Conservation (phyloP, 2,329 filamentous ascomycete genomes). For the Amauroascus verrucosus region DNA sequence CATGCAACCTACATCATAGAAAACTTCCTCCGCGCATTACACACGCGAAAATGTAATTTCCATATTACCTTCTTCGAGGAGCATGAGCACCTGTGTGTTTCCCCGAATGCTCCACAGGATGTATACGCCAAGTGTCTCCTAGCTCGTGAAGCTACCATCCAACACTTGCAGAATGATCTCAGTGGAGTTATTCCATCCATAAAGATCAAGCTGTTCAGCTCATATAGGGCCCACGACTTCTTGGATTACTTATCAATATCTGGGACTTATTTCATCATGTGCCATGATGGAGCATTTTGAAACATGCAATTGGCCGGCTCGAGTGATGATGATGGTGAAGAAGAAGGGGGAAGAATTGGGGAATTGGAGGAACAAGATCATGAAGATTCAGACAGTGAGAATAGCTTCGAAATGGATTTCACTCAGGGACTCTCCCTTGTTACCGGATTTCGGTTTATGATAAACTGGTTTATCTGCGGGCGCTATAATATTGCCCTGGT, state of each 20-base stretch:
- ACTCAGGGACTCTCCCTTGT: not conserved
- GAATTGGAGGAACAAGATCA: conserved; percentile 15
- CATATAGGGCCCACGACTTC: conserved; percentile 43
- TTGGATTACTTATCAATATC: conserved; percentile 44
- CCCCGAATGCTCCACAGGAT: conserved; percentile 29
- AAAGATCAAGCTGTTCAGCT: conserved; percentile 40
- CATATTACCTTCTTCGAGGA: conserved; percentile 59
- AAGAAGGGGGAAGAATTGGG: not conserved
- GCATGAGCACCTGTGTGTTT: conserved; percentile 45
- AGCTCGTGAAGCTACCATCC: conserved; percentile 52
- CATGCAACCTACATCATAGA: conserved; percentile 63
- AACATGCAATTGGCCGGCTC: too few species aligned
- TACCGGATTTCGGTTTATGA: conserved; percentile 37
- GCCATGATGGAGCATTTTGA: conserved; percentile 47
- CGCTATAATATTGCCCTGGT: conserved; percentile 54
- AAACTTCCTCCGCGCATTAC: conserved; percentile 51
- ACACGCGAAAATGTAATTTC: conserved; percentile 57
- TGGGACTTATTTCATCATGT: conserved; percentile 57
- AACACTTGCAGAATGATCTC: conserved; percentile 48
- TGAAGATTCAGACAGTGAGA: conserved; percentile 19
- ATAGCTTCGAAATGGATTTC: conserved; percentile 1
- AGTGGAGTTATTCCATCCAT: conserved; percentile 31
- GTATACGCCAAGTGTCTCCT: conserved; percentile 48
- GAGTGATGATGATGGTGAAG: not conserved
- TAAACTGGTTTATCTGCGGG: conserved; percentile 45